Base-by-base conservation (phyloP, 2,329 filamentous ascomycete species). In the Elsinoe batatas region DNA sequence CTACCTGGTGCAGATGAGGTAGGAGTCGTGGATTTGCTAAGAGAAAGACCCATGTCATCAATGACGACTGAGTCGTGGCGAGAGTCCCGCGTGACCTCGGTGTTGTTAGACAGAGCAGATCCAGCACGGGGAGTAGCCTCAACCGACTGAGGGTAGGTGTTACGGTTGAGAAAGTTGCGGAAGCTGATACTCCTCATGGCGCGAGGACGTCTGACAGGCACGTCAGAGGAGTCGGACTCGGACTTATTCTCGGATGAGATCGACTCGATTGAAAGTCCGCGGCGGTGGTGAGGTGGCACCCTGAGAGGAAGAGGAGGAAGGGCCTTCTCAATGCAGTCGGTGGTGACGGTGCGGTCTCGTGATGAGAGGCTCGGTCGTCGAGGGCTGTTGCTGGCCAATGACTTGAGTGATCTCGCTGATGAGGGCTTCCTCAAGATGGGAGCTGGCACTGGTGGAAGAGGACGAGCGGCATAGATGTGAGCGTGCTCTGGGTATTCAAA, bases 401-500 rank as follows among this genome's bases (percentile, higher is more conserved):
- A 59, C 35, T 42, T 46, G 38, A 59, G 55, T n/a, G 56, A 58
- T 33, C 58, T 57, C 18, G 53, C 53, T 18, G 58, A 59, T n/a
- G 56, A 56, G 20, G 49, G 56, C 40, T 56, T 56, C 47, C 44
- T 55, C 18, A 59, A 50, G 26, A 49, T 47, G 15, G 54, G 54
- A 18, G 58, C 37, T 26, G 59, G 59, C 2, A 60, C 54, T 43
- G 59, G 59, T 35, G 59, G 59, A 13, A 60, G 53, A 51, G 59
- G 57, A 37, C 59, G 57, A 26, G 20, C 58, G 11, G 51, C 59
- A 32, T 60, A 60, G 26, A 60, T 55, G 55, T 43, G 56, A 50
- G 59, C 59, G 38, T 60, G 53, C 32, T 46, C 42, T 44, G 59
- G 59, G n/a, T 33, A 50, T 35, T 60, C 57, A 53, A 58, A 60